A percentile compares a stretch with the other conserved stretches of the same genome.
Conservation (phyloP, 2,329 filamentous ascomycete species). For the Domatiomyces catenatus region DNA sequence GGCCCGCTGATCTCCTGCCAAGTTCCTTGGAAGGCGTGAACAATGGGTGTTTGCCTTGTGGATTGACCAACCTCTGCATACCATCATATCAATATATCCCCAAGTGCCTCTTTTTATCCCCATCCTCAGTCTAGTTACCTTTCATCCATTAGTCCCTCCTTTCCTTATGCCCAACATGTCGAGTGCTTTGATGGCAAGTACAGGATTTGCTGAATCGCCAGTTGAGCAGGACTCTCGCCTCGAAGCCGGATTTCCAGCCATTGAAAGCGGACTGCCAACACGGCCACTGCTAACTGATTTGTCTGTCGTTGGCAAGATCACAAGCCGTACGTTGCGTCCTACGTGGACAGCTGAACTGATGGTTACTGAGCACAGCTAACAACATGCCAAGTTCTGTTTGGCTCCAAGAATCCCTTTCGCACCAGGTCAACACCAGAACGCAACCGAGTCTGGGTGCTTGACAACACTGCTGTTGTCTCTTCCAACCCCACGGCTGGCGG, state of each 20-base stretch:
- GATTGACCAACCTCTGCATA: background rate
- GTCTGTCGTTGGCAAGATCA: conserved; percentile 16
- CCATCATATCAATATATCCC: background rate
- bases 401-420: conserved; percentile 40
- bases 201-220: conserved; percentile 9
- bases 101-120: background rate
- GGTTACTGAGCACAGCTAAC: conserved; percentile 1
- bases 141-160: background rate
- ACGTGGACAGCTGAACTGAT: background rate
- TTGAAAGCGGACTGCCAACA: conserved; percentile 16
- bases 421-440: conserved; percentile 43
- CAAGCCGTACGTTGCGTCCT: conserved; percentile 5
- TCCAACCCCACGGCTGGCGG: conserved; percentile 23
- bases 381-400: conserved; percentile 18
- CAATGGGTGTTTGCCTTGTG: background rate
- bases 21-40: background rate
- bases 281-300: conserved; percentile 15
- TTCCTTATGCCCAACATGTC: background rate
- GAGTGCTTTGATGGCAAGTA: background rate
- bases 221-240: conserved; percentile 17
- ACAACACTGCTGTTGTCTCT: conserved; percentile 66
- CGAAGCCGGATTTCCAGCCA: conserved; percentile 14
- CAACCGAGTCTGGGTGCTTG: conserved; percentile 74
- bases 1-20: background rate
- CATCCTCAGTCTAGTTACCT: background rate